Conservation (phyloP, 202 grass and related monocot species). For the Zoysia matrella region DNA sequence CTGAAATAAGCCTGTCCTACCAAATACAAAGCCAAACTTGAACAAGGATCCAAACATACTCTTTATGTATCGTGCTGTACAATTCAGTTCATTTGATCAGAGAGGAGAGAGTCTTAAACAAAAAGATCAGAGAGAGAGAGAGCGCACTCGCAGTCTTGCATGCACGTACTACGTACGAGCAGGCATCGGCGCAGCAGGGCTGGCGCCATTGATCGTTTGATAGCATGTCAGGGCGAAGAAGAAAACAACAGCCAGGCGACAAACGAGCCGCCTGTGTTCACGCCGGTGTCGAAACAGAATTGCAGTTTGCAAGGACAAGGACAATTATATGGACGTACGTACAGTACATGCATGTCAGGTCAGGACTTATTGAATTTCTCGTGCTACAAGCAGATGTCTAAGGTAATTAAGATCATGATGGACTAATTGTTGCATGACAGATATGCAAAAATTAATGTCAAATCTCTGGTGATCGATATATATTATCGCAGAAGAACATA, state of each 20-base stretch:
- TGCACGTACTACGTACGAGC: constrained; percentile 23
- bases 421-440: too few species aligned
- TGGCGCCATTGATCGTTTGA: constrained; percentile 28
- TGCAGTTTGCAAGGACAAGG: constrained; percentile 38
- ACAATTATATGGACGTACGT: constrained; percentile 32
- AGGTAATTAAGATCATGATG: too few species aligned
- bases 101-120: too few species aligned
- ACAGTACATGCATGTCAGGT: constrained; percentile 35
- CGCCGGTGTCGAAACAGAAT: constrained; percentile 49
- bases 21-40: too few species aligned
- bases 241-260: constrained; percentile 61
- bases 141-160: neutral
- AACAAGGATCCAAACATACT: too few species aligned
- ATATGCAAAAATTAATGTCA: too few species aligned
- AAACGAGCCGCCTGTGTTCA: constrained; percentile 34
- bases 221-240: constrained; percentile 52
- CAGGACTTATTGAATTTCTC: constrained; percentile 46
- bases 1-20: too few species aligned
- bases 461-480: too few species aligned
- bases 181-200: neutral
- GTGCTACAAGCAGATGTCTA: constrained; percentile 30
- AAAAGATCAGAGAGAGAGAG: neutral
- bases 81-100: too few species aligned
- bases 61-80: too few species aligned
- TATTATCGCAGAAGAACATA: too few species aligned